Conservation (phyloP, 2,329 filamentous ascomycete species). For the Xylariaceae sp. region DNA sequence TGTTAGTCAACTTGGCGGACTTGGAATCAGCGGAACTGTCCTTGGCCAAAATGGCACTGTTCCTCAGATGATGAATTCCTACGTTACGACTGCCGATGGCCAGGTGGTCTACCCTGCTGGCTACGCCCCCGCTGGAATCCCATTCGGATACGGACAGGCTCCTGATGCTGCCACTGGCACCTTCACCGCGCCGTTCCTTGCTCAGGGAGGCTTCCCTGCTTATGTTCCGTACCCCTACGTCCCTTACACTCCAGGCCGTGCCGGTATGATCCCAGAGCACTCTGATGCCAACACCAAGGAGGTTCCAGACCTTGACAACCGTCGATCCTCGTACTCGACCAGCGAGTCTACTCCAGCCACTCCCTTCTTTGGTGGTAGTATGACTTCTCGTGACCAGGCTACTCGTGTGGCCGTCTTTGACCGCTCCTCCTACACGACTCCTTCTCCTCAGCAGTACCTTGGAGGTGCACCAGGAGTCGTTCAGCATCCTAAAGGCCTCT, state of each 20-base stretch:
- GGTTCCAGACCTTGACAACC: slow-evolving; percentile 68
- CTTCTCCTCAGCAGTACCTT: slow-evolving; percentile 67
- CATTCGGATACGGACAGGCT: slow-evolving; percentile 35
- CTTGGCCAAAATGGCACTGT: slow-evolving; percentile 34
- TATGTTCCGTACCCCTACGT: slow-evolving; percentile 48
- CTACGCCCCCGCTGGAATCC: slow-evolving; percentile 31
- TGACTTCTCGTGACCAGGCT: slow-evolving; percentile 64
- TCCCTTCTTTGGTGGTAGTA: slow-evolving; percentile 66
- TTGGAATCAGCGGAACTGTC: slow-evolving; percentile 42
- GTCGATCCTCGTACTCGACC: slow-evolving; percentile 71
- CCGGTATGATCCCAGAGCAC: slow-evolving; percentile 51
- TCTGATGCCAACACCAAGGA: slow-evolving; percentile 56
- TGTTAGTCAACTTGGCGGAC: slow-evolving; percentile 41
- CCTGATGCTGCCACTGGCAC: slow-evolving; percentile 30
- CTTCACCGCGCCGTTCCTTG: slow-evolving; percentile 44
- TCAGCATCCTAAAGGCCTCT: slow-evolving; percentile 48
- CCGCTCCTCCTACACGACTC: slow-evolving; percentile 69
- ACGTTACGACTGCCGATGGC: slow-evolving; percentile 42
- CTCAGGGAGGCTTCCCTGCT: slow-evolving; percentile 46
- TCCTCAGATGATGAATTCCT: slow-evolving; percentile 39
- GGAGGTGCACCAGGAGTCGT: slow-evolving; percentile 43
- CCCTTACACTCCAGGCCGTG: slow-evolving; percentile 60
- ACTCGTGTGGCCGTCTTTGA: slow-evolving; percentile 65
- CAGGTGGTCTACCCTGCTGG: slow-evolving; percentile 38
- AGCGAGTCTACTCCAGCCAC: slow-evolving; percentile 71